A percentile compares a stretch with the other conserved stretches of the same genome.
These are phyloP conservation scores for Musa acuminata DNA, from an alignment of 176 grass and related monocot genomes.

Conservation along the genomic window DNA sequence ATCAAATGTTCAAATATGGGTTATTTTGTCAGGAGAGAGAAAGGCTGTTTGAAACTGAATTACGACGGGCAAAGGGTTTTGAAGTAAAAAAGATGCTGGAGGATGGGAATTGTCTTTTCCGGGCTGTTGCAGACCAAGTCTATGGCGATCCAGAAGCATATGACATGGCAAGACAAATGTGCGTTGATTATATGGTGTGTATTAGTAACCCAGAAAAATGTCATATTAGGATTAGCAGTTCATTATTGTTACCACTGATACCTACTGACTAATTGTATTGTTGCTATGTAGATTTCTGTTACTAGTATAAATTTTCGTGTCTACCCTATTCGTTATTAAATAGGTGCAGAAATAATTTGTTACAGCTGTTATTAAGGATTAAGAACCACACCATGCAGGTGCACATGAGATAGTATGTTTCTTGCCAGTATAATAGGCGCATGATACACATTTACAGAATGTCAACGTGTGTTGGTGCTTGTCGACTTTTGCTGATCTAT, in stretches of 20 bases:
- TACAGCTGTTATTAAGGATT: not conserved
- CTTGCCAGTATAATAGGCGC: too few relatives aligned
- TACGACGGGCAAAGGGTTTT: slow-evolving; percentile 80
- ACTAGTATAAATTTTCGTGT: too few relatives aligned
- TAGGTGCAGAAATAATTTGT: not conserved
- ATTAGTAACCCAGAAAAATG: not conserved
- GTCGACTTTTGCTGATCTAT: too few relatives aligned
- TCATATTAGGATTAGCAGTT: not conserved
- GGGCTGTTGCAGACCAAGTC: slow-evolving; percentile 97
- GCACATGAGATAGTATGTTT: not conserved
- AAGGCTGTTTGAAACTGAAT: slow-evolving; percentile 67
- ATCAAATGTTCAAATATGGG: not conserved
- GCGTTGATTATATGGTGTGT: slow-evolving; percentile 95
- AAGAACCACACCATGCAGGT: not conserved
- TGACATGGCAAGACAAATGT: slow-evolving; percentile 95
- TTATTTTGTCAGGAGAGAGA: slow-evolving; percentile 66
- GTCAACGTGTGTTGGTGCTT: too few relatives aligned
- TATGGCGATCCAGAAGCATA: slow-evolving; percentile 91
- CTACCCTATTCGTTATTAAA: too few relatives aligned
- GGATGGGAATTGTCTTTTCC: slow-evolving; percentile 97
- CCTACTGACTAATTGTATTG: not conserved
- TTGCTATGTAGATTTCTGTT: not conserved
- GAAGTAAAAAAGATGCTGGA: slow-evolving; percentile 81
- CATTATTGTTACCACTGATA: not conserved
- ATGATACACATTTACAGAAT: too few relatives aligned